Evolutionary conservation across 2,329 filamentous ascomycete genomes (phyloP).

Genomic region (Leptographium procerum): DNA sequence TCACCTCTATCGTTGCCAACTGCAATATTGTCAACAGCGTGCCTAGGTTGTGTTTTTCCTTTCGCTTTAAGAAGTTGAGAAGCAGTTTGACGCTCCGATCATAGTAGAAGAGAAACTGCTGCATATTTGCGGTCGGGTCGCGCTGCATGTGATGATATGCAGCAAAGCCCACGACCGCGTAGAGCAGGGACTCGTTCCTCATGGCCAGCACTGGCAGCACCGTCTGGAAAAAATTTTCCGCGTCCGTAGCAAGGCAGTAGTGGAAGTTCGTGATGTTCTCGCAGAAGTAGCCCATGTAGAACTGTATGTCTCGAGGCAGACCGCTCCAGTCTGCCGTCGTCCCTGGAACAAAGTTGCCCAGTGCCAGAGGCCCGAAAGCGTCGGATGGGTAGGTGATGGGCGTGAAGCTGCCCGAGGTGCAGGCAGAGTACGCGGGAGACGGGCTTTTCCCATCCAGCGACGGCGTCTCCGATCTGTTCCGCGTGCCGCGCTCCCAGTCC

Average conservation of each 20-base stretch:
- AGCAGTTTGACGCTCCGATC: constrained; percentile 75
- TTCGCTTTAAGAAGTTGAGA: constrained; percentile 56
- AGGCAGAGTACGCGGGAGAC: constrained; percentile 41
- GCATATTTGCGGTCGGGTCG: constrained; percentile 59
- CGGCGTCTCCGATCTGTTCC: constrained; percentile 41
- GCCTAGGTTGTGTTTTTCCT: constrained; percentile 58
- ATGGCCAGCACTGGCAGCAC: constrained; percentile 63
- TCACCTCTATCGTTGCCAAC: constrained; percentile 82
- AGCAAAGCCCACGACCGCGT: constrained; percentile 78
- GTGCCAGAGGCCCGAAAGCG: constrained; percentile 6
- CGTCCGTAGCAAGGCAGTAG: constrained; percentile 66
- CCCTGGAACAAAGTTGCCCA: not conserved
- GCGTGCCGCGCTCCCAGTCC: constrained; percentile 7
- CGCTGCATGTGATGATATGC: constrained; percentile 73
- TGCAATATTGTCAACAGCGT: constrained; percentile 83
- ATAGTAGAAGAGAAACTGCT: constrained; percentile 80
- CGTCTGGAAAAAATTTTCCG: constrained; percentile 60
- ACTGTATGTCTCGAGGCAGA: constrained; percentile 59
- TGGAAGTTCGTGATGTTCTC: constrained; percentile 71
- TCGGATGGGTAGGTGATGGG: constrained; percentile 10
- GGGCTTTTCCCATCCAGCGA: constrained; percentile 40
- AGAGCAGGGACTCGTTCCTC: constrained; percentile 65
- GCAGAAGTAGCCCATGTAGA: constrained; percentile 67
- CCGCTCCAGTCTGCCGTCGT: constrained; percentile 38
- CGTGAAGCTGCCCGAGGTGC: constrained; percentile 25